Base-by-base conservation (phyloP, 495 filamentous ascomycete genomes). In the Penicillium argentinense region DNA sequence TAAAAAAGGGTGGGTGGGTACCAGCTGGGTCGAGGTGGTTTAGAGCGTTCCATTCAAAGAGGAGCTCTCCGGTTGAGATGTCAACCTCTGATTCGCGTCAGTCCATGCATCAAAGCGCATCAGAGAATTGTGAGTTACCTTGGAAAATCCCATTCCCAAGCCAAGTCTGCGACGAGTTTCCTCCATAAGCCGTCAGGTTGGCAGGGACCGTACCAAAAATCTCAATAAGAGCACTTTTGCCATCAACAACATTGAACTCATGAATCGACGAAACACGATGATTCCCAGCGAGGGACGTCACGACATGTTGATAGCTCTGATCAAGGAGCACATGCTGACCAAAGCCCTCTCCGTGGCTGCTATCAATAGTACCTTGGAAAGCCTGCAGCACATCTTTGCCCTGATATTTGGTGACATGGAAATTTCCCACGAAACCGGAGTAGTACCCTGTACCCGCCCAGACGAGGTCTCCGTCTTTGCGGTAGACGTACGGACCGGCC, bases 371-470 rank as follows among this genome's bases (percentile, higher is more conserved):
- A 5, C 75, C 76, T 46, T 80, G 69, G 26, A 77, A 80, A 7
- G 63, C 65, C 47, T 69, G 72, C n/a, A 78, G 51, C 12, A 76
- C 66, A 33, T 73, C 60, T 24, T 75, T 59, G 18, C 71, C 71
- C 25, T 66, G 57, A 64, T 67, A 74, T 3, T 55, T 60, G 0
- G 62, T 67, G 16, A 51, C 41, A 13, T 63, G 54, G 39, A 68
- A 68, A 33, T 70, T 59, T 30, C 66, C 73, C 0, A 68, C 55
- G 63, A 68, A 76, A 28, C 71, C 73, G 18, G 63, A 64, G 42
- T 73, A 72, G 49, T 73, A 70, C 0, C 69, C 71, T 34, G 71
- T 73, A 9, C 74, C 73, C 11, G 73, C 73, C 76, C 75, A 80
- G 12, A 80, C 60, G 0, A 77, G 56, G 30, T 78, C 75, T 3